Percentiles rank a stretch among this genome's conserved stretches.
Conservation (phyloP, 2,329 filamentous ascomycete species). For the Aspergillus awamori region DNA sequence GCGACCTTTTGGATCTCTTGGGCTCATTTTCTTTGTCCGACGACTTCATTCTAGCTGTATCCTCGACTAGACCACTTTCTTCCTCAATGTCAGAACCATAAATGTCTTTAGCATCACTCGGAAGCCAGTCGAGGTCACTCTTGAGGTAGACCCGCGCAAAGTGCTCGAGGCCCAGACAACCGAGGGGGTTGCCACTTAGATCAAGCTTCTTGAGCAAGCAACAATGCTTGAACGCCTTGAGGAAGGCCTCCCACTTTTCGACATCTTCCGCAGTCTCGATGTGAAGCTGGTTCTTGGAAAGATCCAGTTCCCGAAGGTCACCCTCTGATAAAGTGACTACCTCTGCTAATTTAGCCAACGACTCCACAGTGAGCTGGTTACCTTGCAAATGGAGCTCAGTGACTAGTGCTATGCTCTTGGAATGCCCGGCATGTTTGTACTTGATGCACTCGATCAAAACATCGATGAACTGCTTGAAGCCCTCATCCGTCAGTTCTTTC, state of each 20-base stretch:
- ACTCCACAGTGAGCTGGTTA: slow-evolving; percentile 48
- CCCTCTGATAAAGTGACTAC: slow-evolving; percentile 46
- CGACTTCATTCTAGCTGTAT: slow-evolving; percentile 11
- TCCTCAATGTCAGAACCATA: slow-evolving; percentile 12
- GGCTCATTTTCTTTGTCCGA: slow-evolving; percentile 24
- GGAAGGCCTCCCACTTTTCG: slow-evolving; percentile 47
- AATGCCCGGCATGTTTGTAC: slow-evolving; percentile 33
- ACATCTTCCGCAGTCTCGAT: slow-evolving; percentile 42
- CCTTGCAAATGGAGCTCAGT: slow-evolving; percentile 51
- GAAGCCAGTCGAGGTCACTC: slow-evolving; percentile 37
- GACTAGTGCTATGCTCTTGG: slow-evolving; percentile 33
- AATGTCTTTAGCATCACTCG: slow-evolving; percentile 29
- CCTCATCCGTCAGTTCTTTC: slow-evolving; percentile 52
- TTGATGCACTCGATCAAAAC: slow-evolving; percentile 46
- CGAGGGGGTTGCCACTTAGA: slow-evolving; percentile 48
- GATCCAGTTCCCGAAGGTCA: slow-evolving; percentile 51
- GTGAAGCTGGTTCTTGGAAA: slow-evolving; percentile 50
- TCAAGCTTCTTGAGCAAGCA: slow-evolving; percentile 49
- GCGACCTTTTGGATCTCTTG: slow-evolving; percentile 20
- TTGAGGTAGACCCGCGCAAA: slow-evolving; percentile 47
- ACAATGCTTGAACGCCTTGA: slow-evolving; percentile 48
- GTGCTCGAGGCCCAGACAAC: slow-evolving; percentile 49
- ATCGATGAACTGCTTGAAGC: slow-evolving; percentile 46
- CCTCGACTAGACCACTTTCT: slow-evolving; percentile 11
- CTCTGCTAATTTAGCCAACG: slow-evolving; percentile 45